phyloP scores from a whole-genome alignment of 2,329 filamentous ascomycete genomes.

The Aureobasidium sp. region DNA sequence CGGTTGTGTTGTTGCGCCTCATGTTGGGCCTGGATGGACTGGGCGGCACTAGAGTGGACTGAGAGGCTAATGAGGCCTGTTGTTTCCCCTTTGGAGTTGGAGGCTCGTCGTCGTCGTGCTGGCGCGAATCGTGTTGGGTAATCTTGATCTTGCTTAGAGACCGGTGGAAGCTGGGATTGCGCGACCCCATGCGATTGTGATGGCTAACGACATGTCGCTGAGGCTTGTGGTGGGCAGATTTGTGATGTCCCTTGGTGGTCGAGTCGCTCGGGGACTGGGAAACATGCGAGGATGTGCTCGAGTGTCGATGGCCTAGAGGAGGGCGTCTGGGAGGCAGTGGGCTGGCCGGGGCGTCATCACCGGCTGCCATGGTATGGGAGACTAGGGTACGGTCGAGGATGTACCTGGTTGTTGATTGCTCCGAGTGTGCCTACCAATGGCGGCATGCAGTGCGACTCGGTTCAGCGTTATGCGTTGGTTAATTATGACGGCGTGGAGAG shows the following conservation, averaged over 20 bases:
- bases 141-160: conserved; percentile 36
- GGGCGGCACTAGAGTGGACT: conserved; percentile 23
- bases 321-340: conserved; percentile 29
- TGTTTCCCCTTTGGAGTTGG: conserved; percentile 12
- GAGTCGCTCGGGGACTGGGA: conserved; percentile 30
- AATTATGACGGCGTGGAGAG: not conserved
- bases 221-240: conserved; percentile 27
- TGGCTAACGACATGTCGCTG: conserved; percentile 34
- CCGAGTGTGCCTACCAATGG: not conserved
- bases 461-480: not conserved
- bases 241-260: not conserved
- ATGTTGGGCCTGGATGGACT: conserved; percentile 27
- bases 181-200: conserved; percentile 30
- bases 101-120: conserved; percentile 22
- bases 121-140: conserved; percentile 19
- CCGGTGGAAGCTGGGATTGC: conserved; percentile 36
- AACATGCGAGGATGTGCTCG: conserved; percentile 30
- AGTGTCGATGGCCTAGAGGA: conserved; percentile 29
- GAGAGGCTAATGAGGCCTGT: not conserved
- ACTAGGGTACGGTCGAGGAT: not conserved
- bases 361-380: not conserved
- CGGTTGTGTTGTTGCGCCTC: conserved; percentile 38
- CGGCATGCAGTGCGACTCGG: conserved; percentile 1
- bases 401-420: conserved; percentile 4
- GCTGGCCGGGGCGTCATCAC: conserved; percentile 7